phyloP scores from a whole-genome alignment of 1,284 basidiomycete species.

The Veloboletus limbatus region DNA sequence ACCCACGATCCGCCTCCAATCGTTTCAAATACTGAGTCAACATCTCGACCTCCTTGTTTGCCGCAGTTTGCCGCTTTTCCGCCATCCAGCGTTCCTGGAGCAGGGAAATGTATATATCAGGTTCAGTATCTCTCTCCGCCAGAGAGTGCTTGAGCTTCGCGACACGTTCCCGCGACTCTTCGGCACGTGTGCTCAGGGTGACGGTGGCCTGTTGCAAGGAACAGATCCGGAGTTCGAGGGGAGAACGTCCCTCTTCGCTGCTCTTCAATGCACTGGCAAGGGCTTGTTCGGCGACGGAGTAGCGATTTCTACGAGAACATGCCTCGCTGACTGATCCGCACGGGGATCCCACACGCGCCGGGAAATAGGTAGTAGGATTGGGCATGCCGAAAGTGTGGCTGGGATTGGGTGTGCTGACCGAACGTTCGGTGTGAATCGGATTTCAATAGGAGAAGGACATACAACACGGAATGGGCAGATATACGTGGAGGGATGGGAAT shows the following conservation, averaged over 20 bases:
- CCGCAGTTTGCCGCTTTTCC: constrained; percentile 41
- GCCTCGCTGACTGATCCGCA: constrained; percentile 24
- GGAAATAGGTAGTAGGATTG: constrained; percentile 17
- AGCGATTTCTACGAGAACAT: constrained; percentile 35
- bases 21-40: constrained; percentile 26
- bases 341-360: constrained; percentile 15
- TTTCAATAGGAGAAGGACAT: constrained; percentile 12
- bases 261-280: constrained; percentile 35
- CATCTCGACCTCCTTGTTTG: constrained; percentile 36
- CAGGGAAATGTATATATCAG: constrained; percentile 34
- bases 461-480: constrained; percentile 12
- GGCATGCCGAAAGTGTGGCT: constrained; percentile 30
- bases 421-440: constrained; percentile 16
- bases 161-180: constrained; percentile 44
- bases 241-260: constrained; percentile 32
- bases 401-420: constrained; percentile 23
- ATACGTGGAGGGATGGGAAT: constrained; percentile 3
- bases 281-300: constrained; percentile 40
- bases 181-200: constrained; percentile 42
- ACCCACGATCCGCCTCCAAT: constrained; percentile 26
- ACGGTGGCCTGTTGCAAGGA: constrained; percentile 43
- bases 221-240: constrained; percentile 45
- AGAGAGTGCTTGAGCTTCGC: constrained; percentile 42
- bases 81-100: constrained; percentile 51
- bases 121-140: constrained; percentile 36